Evolutionary conservation across 176 grass and related monocot genomes (phyloP).

Genomic region (Oryza glaberrima): DNA sequence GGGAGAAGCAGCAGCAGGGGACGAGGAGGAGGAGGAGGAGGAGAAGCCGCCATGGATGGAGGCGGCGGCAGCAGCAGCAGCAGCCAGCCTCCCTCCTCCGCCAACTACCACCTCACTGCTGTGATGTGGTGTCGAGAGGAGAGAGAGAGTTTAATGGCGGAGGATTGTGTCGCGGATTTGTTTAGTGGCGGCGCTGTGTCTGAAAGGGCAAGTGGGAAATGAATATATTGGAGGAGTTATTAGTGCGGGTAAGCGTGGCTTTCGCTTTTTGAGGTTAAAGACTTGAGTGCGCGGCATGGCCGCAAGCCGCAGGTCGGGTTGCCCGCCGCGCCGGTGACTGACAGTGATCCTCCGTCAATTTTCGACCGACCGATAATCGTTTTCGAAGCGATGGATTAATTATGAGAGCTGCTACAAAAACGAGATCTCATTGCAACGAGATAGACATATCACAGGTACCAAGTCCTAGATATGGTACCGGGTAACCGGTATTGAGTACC

Average conservation of each 20-base stretch:
- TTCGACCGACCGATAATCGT: too few relatives aligned
- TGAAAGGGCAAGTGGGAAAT: not conserved
- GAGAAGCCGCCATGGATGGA: slow-evolving; percentile 44
- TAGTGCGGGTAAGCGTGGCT: slow-evolving; percentile 24
- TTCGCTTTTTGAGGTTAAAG: slow-evolving; percentile 36
- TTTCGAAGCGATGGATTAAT: too few relatives aligned
- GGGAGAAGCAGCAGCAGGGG: not conserved
- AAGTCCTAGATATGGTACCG: too few relatives aligned
- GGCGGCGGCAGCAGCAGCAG: not conserved
- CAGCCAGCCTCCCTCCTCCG: not conserved
- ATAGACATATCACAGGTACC: too few relatives aligned
- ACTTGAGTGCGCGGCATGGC: not conserved
- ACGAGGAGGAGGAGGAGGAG: not conserved
- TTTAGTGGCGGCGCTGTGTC: slow-evolving; percentile 24
- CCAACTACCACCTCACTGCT: slow-evolving; percentile 44
- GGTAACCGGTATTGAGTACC: too few relatives aligned
- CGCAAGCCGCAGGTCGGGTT: not conserved
- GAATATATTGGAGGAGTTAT: not conserved
- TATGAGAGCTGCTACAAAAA: too few relatives aligned
- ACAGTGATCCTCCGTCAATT: too few relatives aligned
- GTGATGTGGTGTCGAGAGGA: not conserved
- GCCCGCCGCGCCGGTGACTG: too few relatives aligned
- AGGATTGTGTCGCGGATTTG: slow-evolving; percentile 17
- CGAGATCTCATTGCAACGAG: accelerated
- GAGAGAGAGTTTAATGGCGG: slow-evolving; percentile 1